Conservation (phyloP, 129 eudicot species). For the Deinandra increscens region DNA sequence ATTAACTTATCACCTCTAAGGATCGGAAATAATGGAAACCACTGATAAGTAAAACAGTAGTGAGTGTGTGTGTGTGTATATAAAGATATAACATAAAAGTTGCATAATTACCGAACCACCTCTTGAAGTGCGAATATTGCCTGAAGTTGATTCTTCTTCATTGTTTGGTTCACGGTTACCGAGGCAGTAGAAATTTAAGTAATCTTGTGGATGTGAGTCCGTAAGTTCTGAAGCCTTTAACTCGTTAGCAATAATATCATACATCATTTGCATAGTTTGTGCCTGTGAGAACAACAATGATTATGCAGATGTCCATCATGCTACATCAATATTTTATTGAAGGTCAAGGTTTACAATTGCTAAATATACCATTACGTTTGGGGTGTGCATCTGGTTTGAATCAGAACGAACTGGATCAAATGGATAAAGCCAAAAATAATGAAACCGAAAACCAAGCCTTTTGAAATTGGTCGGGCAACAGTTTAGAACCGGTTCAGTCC, state of each 20-base stretch:
- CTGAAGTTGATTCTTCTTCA: conserved; percentile 28
- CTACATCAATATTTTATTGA: background rate
- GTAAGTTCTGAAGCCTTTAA: conserved; percentile 41
- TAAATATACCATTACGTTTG: too few species aligned
- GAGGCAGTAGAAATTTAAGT: conserved; percentile 88
- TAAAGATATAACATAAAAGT: background rate
- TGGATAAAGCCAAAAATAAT: too few species aligned
- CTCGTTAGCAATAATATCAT: conserved; percentile 65
- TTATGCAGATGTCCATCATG: conserved; percentile 3
- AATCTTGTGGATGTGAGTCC: conserved; percentile 68
- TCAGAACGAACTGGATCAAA: too few species aligned
- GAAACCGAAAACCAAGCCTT: too few species aligned
- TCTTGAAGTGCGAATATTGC: conserved; percentile 28
- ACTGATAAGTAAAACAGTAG: background rate
- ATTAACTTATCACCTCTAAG: background rate
- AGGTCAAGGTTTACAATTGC: background rate
- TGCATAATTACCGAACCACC: conserved; percentile 48
- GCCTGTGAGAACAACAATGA: conserved; percentile 40
- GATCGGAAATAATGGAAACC: background rate
- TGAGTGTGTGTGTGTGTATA: background rate
- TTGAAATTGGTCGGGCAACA: too few species aligned
- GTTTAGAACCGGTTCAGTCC: too few species aligned
- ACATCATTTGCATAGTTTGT: conserved; percentile 98
- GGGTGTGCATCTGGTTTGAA: too few species aligned
- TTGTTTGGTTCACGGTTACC: conserved; percentile 66